A percentile compares a stretch with the other conserved stretches of the same genome.
Conservation (phyloP, 768 basidiomycete species). For the Pulveroboletus sp. region DNA sequence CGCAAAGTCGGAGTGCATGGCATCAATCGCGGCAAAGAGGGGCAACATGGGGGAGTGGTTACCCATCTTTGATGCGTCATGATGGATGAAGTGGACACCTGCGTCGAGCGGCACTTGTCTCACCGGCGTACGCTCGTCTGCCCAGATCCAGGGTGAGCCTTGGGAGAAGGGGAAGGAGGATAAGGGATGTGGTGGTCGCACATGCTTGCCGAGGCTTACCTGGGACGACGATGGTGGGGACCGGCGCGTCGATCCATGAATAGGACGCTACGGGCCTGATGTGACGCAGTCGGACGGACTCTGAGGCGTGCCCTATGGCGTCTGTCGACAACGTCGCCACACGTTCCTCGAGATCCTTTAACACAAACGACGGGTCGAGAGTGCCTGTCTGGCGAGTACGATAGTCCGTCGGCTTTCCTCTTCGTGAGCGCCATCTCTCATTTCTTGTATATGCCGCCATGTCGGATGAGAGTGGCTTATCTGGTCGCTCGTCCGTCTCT, state of each 20-base stretch:
- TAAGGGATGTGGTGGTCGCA: background rate
- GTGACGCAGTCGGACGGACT: constrained; percentile 34
- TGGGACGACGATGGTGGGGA: constrained; percentile 50
- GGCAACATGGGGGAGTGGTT: constrained; percentile 43
- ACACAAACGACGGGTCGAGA: constrained; percentile 10
- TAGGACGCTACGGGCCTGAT: constrained; percentile 47
- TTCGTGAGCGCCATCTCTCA: constrained; percentile 7
- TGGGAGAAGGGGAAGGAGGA: background rate
- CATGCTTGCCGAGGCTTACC: constrained; percentile 27
- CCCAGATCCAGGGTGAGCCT: constrained; percentile 64
- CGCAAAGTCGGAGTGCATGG: constrained; percentile 23
- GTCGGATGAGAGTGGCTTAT: background rate
- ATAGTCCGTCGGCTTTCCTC: constrained; percentile 11
- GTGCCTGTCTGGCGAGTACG: background rate
- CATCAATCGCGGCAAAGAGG: constrained; percentile 55
- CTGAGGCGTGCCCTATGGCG: constrained; percentile 5
- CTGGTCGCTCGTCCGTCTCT: background rate
- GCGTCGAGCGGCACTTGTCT: constrained; percentile 51
- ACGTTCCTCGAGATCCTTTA: constrained; percentile 19
- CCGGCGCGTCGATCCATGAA: constrained; percentile 42
- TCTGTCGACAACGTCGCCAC: constrained; percentile 18
- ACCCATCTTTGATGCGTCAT: constrained; percentile 47
- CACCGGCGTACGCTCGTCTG: constrained; percentile 42
- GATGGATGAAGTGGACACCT: constrained; percentile 49
- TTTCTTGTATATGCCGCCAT: constrained; percentile 19